Base-by-base conservation (phyloP, 257 asterid species). In the Asclepias syriaca region DNA sequence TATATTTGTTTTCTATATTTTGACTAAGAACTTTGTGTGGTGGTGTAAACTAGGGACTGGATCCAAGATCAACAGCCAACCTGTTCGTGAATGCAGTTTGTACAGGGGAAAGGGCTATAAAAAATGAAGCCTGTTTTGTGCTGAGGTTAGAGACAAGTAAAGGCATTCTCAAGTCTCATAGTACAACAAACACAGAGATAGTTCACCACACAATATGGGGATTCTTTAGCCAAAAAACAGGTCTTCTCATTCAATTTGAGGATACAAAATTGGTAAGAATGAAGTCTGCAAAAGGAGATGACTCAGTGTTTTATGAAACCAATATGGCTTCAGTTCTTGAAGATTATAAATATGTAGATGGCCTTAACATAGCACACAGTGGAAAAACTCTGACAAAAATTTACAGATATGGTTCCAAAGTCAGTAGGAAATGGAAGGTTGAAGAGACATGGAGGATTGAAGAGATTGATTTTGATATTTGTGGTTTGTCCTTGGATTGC, bases 141-240 rank as follows among this genome's bases (percentile, higher is more conserved):
- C 91, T 94, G 3, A 91, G 86, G 81, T 77, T 88, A 5, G 97
- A 88, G n/a, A 81, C 90, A 34, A 73, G 75, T 76, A 6, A 83
- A 6, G 95, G 88, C 8, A 77, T 83, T 68, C 84, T 91, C 64
- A 83, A 81, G 71, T 80, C 87, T 15, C 97, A 94, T n/a, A 84
- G 88, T 82, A 89, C 99, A 0, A 40, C 88, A 37, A 86, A 91
- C 79, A 89, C 95, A 18, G 92, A 87, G 43, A 80, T 88, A 46
- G 85, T 88, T 66, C 83, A 85, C 78, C 99, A 94, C 87, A 88
- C 95, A 32, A 87, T 94, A 61, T 90, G 97, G 96, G 97, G 99
- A 0, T 81, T 84, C 87, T 94, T 94, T 75, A 88, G 97, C 87
- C 96, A 88, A 79, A 69, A 92, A 16, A 83, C 92, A 0, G 99